Conservation (phyloP, 768 basidiomycete species). For the Coprinellus aureogranulatus region DNA sequence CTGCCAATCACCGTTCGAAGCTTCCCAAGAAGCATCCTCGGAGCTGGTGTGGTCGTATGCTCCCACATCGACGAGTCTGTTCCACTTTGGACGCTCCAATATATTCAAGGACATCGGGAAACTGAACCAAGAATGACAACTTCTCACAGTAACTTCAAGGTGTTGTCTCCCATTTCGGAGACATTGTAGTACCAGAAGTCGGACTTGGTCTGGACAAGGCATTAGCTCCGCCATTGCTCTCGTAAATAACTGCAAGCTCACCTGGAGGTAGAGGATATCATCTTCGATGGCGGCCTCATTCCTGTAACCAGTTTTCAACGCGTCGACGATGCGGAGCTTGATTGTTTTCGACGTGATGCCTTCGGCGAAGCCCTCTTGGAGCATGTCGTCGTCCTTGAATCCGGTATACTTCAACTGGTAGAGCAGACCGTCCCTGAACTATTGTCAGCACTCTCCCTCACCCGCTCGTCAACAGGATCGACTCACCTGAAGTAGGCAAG, state of each 20-base stretch:
- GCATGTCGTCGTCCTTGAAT: constrained; percentile 37
- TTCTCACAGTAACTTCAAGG: constrained; percentile 25
- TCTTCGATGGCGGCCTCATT: constrained; percentile 35
- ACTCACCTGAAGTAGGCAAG: constrained; percentile 29
- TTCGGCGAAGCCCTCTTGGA: constrained; percentile 40
- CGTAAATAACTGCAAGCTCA: constrained; percentile 9
- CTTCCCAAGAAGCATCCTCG: no score
- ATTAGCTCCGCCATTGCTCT: background rate
- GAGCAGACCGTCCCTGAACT: constrained; percentile 28
- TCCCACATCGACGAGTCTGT: no score
- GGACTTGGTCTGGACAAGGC: constrained; percentile 18
- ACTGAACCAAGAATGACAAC: no score
- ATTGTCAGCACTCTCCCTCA: background rate
- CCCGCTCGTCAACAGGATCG: background rate
- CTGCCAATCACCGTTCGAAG: background rate
- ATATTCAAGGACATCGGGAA: no score
- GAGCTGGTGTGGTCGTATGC: no score
- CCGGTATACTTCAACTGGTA: constrained; percentile 30
- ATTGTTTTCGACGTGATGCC: constrained; percentile 33
- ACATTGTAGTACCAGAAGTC: constrained; percentile 24
- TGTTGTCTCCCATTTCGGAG: constrained; percentile 18
- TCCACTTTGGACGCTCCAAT: no score
- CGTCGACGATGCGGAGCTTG: constrained; percentile 35
- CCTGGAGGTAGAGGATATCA: constrained; percentile 36
- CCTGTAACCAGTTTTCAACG: constrained; percentile 22